These are phyloP conservation scores for Leucocoprinus birnbaumii DNA, from an alignment of 768 basidiomycete genomes.

Conservation along the genomic window DNA sequence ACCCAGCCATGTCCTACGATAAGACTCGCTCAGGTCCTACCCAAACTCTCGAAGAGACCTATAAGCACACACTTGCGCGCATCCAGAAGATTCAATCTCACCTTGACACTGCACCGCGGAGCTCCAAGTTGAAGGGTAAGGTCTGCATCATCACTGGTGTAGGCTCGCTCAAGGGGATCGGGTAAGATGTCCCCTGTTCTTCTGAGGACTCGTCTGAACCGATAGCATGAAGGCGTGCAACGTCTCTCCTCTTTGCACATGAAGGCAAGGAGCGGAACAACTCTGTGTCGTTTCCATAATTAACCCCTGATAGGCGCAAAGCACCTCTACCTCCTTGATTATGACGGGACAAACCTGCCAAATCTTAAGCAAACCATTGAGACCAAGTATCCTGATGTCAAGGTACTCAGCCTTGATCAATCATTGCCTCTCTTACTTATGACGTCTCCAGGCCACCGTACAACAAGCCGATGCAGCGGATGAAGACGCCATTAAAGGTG, in stretches of 20 bases:
- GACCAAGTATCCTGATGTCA: slow-evolving; percentile 70
- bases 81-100: slow-evolving; percentile 69
- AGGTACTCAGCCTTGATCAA: slow-evolving; percentile 41
- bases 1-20: slow-evolving; percentile 32
- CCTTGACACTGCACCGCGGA: slow-evolving; percentile 49
- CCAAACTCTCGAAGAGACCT: slow-evolving; percentile 45
- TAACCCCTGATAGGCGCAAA: slow-evolving; percentile 52
- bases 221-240: slow-evolving; percentile 46
- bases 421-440: background rate
- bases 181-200: slow-evolving; percentile 43
- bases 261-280: slow-evolving; percentile 48
- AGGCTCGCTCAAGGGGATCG: slow-evolving; percentile 85
- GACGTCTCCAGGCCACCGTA: slow-evolving; percentile 61
- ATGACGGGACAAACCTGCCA: slow-evolving; percentile 62
- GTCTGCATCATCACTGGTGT: slow-evolving; percentile 89
- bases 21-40: slow-evolving; percentile 24
- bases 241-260: slow-evolving; percentile 73
- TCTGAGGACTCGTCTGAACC: background rate
- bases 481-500: slow-evolving; percentile 57
- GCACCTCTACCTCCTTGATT: slow-evolving; percentile 77
- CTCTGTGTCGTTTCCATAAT: background rate
- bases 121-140: slow-evolving; percentile 63
- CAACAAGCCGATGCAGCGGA: slow-evolving; percentile 84
- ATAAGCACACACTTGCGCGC: slow-evolving; percentile 60
- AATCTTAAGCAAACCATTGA: slow-evolving; percentile 69